phyloP scores from a whole-genome alignment of 1,139 yeast genomes.

The Nakaseomyces sp. region DNA sequence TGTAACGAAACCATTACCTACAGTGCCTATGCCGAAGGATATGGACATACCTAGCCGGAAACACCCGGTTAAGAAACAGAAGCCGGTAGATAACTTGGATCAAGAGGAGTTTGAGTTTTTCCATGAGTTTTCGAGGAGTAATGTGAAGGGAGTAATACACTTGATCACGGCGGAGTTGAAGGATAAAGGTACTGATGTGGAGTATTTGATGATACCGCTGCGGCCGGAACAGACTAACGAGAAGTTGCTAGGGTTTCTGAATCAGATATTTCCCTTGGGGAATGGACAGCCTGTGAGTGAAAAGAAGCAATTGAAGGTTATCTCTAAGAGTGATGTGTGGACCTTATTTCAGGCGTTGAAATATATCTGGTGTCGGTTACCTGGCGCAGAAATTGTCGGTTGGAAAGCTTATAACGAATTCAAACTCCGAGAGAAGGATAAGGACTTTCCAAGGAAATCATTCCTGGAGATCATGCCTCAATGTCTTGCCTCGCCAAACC shows the following conservation, averaged over 20 bases:
- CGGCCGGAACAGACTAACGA: slow-evolving; percentile 55
- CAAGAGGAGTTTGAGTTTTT: slow-evolving; percentile 33
- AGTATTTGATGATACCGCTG: slow-evolving; percentile 61
- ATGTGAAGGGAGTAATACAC: slow-evolving; percentile 57
- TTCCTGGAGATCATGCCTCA: slow-evolving; percentile 76
- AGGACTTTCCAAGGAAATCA: slow-evolving; percentile 59
- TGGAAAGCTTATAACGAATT: slow-evolving; percentile 77
- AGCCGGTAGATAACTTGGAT: slow-evolving; percentile 11
- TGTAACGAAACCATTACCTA: slow-evolving; percentile 14
- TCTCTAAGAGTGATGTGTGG: slow-evolving; percentile 48
- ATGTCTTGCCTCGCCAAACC: slow-evolving; percentile 74
- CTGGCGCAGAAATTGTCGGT: slow-evolving; percentile 71
- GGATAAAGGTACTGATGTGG: slow-evolving; percentile 42
- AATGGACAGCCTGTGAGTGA: slow-evolving; percentile 37
- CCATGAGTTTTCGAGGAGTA: slow-evolving; percentile 53
- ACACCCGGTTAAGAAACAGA: not conserved
- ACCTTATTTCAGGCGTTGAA: slow-evolving; percentile 67
- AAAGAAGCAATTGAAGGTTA: slow-evolving; percentile 33
- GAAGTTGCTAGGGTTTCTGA: slow-evolving; percentile 45
- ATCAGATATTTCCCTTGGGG: slow-evolving; percentile 46
- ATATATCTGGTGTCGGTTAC: slow-evolving; percentile 79
- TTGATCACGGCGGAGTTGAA: slow-evolving; percentile 58
- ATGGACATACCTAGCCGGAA: slow-evolving; percentile 3
- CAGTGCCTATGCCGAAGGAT: slow-evolving; percentile 4
- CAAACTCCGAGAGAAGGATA: slow-evolving; percentile 54